Percentiles rank a stretch among this genome's conserved stretches.
phyloP scores from a whole-genome alignment of 768 basidiomycete genomes.

The Porphyrellus cyaneotinctus region DNA sequence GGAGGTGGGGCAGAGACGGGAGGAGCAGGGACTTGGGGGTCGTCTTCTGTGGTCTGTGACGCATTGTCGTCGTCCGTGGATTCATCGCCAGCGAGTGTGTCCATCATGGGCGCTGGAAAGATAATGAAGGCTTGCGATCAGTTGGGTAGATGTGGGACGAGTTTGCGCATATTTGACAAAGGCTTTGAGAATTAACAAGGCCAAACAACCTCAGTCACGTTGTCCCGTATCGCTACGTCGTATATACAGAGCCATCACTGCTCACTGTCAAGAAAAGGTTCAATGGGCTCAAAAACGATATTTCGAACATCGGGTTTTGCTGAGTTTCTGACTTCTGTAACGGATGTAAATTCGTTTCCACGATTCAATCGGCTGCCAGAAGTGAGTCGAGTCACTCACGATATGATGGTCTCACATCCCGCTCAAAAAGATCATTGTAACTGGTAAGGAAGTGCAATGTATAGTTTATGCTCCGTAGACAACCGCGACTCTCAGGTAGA shows the following conservation, averaged over 20 bases:
- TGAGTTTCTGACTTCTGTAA: slow-evolving; percentile 27
- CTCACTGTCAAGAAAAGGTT: slow-evolving; percentile 7
- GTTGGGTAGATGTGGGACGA: slow-evolving; percentile 11
- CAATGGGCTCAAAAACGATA: slow-evolving; percentile 11
- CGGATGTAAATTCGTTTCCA: slow-evolving; percentile 15
- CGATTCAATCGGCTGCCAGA: slow-evolving; percentile 23
- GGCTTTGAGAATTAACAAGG: slow-evolving; percentile 23
- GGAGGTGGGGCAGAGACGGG: slow-evolving; percentile 36
- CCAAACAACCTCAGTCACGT: no score
- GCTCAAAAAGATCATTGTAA: slow-evolving; percentile 23
- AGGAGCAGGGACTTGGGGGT: slow-evolving; percentile 65
- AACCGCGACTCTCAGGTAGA: slow-evolving; percentile 44
- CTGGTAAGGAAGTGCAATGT: slow-evolving; percentile 16
- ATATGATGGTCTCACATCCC: neutral
- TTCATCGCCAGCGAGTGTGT: slow-evolving; percentile 34
- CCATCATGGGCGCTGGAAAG: slow-evolving; percentile 18
- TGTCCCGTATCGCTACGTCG: no score
- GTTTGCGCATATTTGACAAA: slow-evolving; percentile 22
- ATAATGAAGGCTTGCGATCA: neutral
- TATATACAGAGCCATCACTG: neutral
- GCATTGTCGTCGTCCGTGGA: slow-evolving; percentile 59
- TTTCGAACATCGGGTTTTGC: slow-evolving; percentile 26
- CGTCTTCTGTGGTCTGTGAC: slow-evolving; percentile 84
- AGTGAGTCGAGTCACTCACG: slow-evolving; percentile 16
- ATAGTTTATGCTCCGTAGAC: neutral